Evolutionary conservation across 192 early-diverging fungal genomes (phyloP).

Genomic region (Coemansia sp.): DNA sequence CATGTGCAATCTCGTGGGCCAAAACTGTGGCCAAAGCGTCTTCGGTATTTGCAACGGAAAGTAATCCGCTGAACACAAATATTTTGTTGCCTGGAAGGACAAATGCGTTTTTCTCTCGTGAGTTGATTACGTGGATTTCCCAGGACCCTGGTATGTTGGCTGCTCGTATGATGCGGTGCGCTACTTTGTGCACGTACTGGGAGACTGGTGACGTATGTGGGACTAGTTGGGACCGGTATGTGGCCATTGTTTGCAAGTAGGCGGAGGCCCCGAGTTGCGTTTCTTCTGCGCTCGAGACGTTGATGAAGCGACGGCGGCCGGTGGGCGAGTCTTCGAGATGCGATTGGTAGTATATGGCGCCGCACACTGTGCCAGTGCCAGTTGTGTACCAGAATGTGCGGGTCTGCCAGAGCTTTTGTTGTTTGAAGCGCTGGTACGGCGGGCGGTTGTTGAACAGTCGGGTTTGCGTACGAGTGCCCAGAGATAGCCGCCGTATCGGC

Average conservation of each 20-base stretch:
- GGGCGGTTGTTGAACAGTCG: neutral
- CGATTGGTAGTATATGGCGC: conserved; percentile 32
- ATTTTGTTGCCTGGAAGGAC: conserved; percentile 94
- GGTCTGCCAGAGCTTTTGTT: conserved; percentile 14
- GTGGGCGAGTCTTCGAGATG: conserved; percentile 50
- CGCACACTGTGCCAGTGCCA: conserved; percentile 14
- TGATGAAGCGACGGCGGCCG: conserved; percentile 51
- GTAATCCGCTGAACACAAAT: conserved; percentile 95
- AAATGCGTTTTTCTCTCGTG: conserved; percentile 85
- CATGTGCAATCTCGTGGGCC: conserved; percentile 94
- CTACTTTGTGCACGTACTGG: conserved; percentile 66
- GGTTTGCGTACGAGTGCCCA: neutral
- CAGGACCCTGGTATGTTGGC: conserved; percentile 73
- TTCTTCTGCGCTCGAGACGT: conserved; percentile 29
- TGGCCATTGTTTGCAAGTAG: conserved; percentile 64
- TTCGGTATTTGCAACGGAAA: conserved; percentile 75
- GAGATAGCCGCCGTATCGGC: no score
- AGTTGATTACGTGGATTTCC: conserved; percentile 89
- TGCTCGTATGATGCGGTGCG: conserved; percentile 65
- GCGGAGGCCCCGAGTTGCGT: conserved; percentile 62
- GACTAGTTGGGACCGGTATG: conserved; percentile 68
- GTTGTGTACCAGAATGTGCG: conserved; percentile 34
- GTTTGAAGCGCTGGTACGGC: conserved; percentile 15
- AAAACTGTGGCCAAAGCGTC: conserved; percentile 90
- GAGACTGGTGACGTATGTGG: conserved; percentile 63